phyloP scores from a whole-genome alignment of 768 basidiomycete species.

The Gymnopilus junonius region DNA sequence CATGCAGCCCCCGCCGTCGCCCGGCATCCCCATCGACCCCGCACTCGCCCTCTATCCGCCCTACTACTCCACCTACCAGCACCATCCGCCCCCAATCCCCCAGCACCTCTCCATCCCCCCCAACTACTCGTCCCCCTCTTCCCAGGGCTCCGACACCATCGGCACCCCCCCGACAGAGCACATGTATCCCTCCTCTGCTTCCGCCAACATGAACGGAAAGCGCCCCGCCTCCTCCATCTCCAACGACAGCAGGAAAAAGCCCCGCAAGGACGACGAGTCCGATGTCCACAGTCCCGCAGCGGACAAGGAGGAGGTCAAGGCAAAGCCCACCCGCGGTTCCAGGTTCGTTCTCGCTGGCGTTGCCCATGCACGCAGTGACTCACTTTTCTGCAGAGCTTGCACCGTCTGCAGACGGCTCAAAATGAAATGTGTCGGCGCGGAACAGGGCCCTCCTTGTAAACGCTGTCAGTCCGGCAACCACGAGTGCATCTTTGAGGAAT shows the following conservation, averaged over 20 bases:
- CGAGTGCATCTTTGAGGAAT: conserved; percentile 97
- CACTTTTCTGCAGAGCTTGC: conserved; percentile 65
- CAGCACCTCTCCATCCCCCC: conserved; percentile 61
- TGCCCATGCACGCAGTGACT: conserved; percentile 9
- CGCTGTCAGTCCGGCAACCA: conserved; percentile 79
- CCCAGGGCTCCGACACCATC: conserved; percentile 77
- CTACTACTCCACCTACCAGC: conserved; percentile 65
- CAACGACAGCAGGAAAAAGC: conserved; percentile 60
- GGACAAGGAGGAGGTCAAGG: conserved; percentile 69
- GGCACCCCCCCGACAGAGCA: conserved; percentile 75
- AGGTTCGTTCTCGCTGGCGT: conserved; percentile 50
- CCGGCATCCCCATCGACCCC: conserved; percentile 72
- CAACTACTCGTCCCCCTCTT: conserved; percentile 78
- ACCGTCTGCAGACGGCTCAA: conserved; percentile 91
- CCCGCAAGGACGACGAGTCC: conserved; percentile 63
- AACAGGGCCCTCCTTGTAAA: conserved; percentile 91
- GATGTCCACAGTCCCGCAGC: conserved; percentile 50
- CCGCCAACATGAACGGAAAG: conserved; percentile 61
- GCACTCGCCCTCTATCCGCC: conserved; percentile 67
- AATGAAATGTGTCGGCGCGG: conserved; percentile 93
- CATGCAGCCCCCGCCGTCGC: conserved; percentile 60
- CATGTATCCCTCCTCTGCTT: conserved; percentile 52
- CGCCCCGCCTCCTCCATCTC: conserved; percentile 60
- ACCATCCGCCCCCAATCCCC: conserved; percentile 47
- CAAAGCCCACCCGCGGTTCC: conserved; percentile 88